Conservation (phyloP, 116 monocot genomes). For the Trichopus zeylanicus region DNA sequence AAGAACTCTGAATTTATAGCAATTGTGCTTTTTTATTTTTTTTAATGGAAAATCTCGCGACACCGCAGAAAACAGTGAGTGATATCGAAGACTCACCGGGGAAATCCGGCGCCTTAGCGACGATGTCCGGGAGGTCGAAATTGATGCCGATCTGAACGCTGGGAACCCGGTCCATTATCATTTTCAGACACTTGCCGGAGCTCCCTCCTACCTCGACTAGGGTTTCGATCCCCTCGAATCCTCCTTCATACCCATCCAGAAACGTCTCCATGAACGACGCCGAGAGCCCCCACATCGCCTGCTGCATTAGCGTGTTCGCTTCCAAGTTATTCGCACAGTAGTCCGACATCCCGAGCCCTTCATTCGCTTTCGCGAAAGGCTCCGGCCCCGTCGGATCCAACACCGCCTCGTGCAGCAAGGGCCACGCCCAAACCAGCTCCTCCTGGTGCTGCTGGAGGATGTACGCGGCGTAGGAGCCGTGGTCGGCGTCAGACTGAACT, state of each 20-base stretch:
- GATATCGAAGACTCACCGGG: conserved; percentile 30
- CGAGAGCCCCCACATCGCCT: conserved; percentile 74
- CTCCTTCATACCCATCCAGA: conserved; percentile 32
- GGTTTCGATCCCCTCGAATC: conserved; percentile 34
- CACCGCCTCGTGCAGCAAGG: conserved; percentile 51
- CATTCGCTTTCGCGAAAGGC: conserved; percentile 53
- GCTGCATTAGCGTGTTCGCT: conserved; percentile 63
- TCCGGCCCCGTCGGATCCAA: conserved; percentile 53
- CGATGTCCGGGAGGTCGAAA: conserved; percentile 78
- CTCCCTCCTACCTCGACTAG: conserved; percentile 78
- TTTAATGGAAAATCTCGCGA: too few species aligned
- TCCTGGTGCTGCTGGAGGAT: conserved; percentile 88
- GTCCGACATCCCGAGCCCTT: conserved; percentile 46
- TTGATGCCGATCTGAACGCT: conserved; percentile 36
- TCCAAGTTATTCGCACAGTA: conserved; percentile 47
- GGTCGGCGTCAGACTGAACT: conserved; percentile 14
- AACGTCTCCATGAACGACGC: conserved; percentile 67
- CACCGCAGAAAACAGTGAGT: too few species aligned
- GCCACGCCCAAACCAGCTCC: conserved; percentile 64
- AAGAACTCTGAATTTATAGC: too few species aligned
- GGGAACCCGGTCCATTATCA: conserved; percentile 46
- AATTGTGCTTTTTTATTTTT: not conserved
- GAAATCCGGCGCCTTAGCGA: conserved; percentile 42
- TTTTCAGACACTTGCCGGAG: conserved; percentile 54
- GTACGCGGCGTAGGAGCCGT: conserved; percentile 50